Evolutionary conservation across 352 stramenopile species (phyloP), one percentile per base, ranked within the genome.

Genomic region (Nothophytophthora sp.): DNA sequence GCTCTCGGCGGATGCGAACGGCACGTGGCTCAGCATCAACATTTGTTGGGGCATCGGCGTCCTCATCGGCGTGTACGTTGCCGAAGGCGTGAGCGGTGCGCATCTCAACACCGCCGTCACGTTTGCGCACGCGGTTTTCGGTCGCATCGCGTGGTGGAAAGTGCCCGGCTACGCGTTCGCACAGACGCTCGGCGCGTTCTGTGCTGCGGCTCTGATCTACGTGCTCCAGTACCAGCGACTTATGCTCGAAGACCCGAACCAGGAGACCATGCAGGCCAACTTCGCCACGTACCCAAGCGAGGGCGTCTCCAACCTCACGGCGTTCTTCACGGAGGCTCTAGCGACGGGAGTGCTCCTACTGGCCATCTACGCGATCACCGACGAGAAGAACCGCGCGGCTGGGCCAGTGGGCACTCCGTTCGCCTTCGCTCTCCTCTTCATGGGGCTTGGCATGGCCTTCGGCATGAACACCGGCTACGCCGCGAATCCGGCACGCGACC

Each of bases 21-120:
- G 77, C 29, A 81, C 72, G 33, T 86, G 70, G 59, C 54, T 83
- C 16, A 85, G 75, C 45, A 79, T 88, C 57, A 85, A 73, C 16
- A 60, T 66, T 33, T 66, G 57, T 43, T 66, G 57, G 50, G 57
- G 57, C 1, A 66, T 63, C 19, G 55, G 55, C 4, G 55, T 58
- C 2, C 40, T 69, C 36, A 65, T 86, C 19, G 72, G 60, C n/a
- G 70, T 86, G 29, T 72, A 86, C 55, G 42, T 55, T 15, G 59
- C 61, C 0, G 70, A 70, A 11, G 67, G 72, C 32, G 57, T 80
- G 35, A 81, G 68, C 36, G 69, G 71, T 13, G 69, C 69, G 10
- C 75, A 86, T 55, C 39, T 86, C 29, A 86, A 86, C 58, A 73
- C 72, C 0, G 66, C 75, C 19, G 67, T 86, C 16, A 77, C 72